A percentile compares a stretch with the other conserved stretches of the same genome.
Conservation (phyloP, 176 grass and related monocot species). For the Zizania latifolia region DNA sequence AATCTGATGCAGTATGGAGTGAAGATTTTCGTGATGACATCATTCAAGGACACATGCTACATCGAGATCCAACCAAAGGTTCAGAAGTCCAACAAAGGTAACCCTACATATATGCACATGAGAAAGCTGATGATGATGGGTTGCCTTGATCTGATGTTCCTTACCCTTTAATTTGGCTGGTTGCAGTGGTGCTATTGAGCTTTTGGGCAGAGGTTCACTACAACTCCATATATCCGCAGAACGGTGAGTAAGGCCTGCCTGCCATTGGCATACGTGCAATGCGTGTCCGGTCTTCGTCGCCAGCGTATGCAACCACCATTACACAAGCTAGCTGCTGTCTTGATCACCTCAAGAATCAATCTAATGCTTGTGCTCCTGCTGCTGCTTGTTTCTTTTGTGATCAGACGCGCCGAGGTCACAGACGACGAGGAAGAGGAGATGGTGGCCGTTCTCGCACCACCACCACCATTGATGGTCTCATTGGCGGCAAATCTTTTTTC, state of each 20-base stretch:
- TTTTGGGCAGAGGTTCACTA: constrained; percentile 99
- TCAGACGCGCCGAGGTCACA: constrained; percentile 58
- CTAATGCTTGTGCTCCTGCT: constrained; percentile 27
- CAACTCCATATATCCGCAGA: constrained; percentile 85
- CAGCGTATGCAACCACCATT: constrained; percentile 40
- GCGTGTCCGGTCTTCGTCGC: constrained; percentile 3
- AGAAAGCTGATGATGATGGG: not conserved
- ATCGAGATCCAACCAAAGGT: constrained; percentile 94
- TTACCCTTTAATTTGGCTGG: not conserved
- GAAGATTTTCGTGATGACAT: constrained; percentile 94
- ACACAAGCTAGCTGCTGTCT: not conserved
- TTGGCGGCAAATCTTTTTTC: constrained; percentile 13
- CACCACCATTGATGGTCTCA: constrained; percentile 36
- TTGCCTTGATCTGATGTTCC: not conserved
- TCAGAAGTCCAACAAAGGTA: constrained; percentile 96
- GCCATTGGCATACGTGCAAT: constrained; percentile 25
- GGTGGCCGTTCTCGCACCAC: constrained; percentile 68
- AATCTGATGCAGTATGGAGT: constrained; percentile 81
- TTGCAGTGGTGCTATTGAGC: constrained; percentile 85
- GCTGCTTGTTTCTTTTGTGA: not conserved
- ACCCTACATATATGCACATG: not conserved
- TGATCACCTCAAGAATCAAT: not conserved
- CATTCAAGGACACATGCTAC: constrained; percentile 99
- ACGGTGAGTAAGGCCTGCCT: constrained; percentile 66
- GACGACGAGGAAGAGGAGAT: constrained; percentile 74